Conservation (phyloP, 2,329 filamentous ascomycete species). For the Neoscytalidium dimidiatum region DNA sequence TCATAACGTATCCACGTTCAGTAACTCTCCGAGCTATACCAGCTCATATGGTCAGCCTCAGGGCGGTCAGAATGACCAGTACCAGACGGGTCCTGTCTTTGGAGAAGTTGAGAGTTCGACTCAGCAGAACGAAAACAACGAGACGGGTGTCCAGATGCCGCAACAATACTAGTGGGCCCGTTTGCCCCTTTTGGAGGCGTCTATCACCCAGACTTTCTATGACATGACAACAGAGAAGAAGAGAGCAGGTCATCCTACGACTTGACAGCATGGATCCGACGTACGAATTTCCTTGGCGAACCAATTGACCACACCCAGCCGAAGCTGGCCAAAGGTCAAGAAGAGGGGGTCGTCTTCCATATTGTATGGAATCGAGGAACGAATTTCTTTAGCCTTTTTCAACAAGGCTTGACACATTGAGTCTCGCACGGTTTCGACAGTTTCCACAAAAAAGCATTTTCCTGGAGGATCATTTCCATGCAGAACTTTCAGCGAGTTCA, state of each 20-base stretch:
- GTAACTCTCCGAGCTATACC: slow-evolving; percentile 38
- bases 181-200: not conserved
- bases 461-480: slow-evolving; percentile 6
- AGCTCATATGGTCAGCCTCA: slow-evolving; percentile 20
- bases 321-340: slow-evolving; percentile 7
- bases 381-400: slow-evolving; percentile 5
- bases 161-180: slow-evolving; percentile 27
- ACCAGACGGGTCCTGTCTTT: slow-evolving; percentile 36
- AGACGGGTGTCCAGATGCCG: slow-evolving; percentile 19
- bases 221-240: not conserved
- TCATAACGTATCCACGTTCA: slow-evolving; percentile 42
- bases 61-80: slow-evolving; percentile 35
- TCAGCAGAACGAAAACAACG: slow-evolving; percentile 31
- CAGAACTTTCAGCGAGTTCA: slow-evolving; percentile 3
- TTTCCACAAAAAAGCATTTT: slow-evolving; percentile 16
- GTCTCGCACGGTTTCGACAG: not conserved
- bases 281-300: slow-evolving; percentile 16
- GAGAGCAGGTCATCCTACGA: not conserved
- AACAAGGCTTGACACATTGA: not conserved
- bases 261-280: slow-evolving; percentile 9
- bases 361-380: slow-evolving; percentile 11
- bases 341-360: slow-evolving; percentile 2
- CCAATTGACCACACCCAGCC: slow-evolving; percentile 13
- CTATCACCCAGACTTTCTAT: not conserved
- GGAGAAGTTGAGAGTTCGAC: slow-evolving; percentile 38